Conservation (phyloP, 306 rosid species). For the Trifolium fragiferum region DNA sequence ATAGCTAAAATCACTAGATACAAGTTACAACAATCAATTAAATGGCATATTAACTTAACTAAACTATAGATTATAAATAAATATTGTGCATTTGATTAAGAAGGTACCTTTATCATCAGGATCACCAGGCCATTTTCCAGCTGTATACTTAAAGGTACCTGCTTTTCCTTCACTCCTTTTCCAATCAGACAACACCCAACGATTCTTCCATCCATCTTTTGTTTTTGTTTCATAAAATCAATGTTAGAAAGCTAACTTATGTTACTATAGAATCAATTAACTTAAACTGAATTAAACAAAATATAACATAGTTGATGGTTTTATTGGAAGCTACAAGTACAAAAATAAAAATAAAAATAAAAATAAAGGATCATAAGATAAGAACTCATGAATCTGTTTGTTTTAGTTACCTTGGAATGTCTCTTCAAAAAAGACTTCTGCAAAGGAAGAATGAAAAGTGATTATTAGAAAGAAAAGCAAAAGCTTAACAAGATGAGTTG, state of each 20-base stretch:
- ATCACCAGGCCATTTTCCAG: constrained; percentile 82
- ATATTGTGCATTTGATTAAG: constrained; percentile 16
- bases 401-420: constrained; percentile 57
- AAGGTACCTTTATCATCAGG: constrained; percentile 74
- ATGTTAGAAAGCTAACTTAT: not conserved
- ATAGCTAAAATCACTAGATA: not conserved
- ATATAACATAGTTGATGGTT: not conserved
- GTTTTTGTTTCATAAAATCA: constrained; percentile 8
- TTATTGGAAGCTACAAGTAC: constrained; percentile 2
- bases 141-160: constrained; percentile 72
- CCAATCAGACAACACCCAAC: constrained; percentile 85
- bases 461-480: constrained; percentile 36
- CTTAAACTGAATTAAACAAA: not conserved
- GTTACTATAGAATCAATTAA: constrained; percentile 5
- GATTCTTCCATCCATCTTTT: constrained; percentile 78
- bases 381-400: not conserved
- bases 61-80: not conserved
- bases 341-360: not conserved
- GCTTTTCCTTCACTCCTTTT: constrained; percentile 86
- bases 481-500: not conserved
- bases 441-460: constrained; percentile 38
- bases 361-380: not conserved
- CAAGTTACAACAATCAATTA: not conserved
- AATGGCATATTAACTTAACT: constrained; percentile 16
- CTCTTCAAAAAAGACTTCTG: constrained; percentile 67